A percentile compares a stretch with the other conserved stretches of the same genome.
phyloP scores from a whole-genome alignment of 1,284 basidiomycete species.

The Ceratobasidium sp. region DNA sequence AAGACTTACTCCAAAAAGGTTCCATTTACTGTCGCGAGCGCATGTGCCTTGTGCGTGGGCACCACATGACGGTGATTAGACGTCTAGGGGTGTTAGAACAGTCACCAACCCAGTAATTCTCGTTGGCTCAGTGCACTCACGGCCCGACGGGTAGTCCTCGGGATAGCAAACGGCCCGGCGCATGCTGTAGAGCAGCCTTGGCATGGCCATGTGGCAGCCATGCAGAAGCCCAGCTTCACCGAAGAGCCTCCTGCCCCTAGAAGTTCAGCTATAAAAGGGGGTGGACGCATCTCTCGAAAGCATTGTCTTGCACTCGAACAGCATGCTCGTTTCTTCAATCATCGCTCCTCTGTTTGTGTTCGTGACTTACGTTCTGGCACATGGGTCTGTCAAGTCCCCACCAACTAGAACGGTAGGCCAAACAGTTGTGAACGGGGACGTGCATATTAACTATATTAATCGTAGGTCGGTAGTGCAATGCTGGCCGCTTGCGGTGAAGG shows the following conservation, averaged over 20 bases:
- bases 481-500: not conserved
- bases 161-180: not conserved
- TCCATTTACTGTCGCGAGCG: too few species aligned
- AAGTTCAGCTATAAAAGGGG: not conserved
- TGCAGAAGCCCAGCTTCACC: not conserved
- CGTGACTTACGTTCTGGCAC: constrained; percentile 3
- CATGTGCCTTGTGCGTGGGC: too few species aligned
- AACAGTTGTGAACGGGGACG: not conserved
- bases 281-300: not conserved
- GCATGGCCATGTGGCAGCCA: not conserved
- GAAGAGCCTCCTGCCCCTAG: not conserved
- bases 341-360: not conserved
- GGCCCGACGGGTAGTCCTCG: too few species aligned
- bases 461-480: constrained; percentile 21
- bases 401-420: constrained; percentile 17
- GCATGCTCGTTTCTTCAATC: not conserved
- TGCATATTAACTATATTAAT: not conserved
- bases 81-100: too few species aligned
- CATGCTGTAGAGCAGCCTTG: not conserved
- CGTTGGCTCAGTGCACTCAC: too few species aligned
- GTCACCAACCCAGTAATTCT: too few species aligned
- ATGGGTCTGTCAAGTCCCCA: constrained; percentile 21
- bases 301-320: not conserved
- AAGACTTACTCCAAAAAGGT: too few species aligned
- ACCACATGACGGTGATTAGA: too few species aligned